These are phyloP conservation scores for Gremmenia infestans DNA, from an alignment of 2,329 filamentous ascomycete genomes.

Conservation along the genomic window DNA sequence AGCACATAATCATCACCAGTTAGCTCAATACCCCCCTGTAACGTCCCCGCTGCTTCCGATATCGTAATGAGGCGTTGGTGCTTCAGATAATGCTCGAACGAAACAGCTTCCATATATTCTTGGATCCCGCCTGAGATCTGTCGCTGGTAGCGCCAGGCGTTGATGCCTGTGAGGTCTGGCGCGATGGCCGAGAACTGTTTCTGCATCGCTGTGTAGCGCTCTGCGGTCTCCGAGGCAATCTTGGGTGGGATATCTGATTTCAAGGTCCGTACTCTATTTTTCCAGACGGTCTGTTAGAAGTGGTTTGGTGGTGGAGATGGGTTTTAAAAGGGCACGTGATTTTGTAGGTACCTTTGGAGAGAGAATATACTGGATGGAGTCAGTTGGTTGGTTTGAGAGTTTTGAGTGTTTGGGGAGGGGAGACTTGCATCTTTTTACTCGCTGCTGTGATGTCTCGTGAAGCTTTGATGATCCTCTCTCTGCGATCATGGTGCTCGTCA, in stretches of 20 bases:
- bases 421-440: slow-evolving; percentile 88
- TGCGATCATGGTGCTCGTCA: slow-evolving; percentile 89
- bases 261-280: slow-evolving; percentile 56
- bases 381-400: slow-evolving; percentile 15
- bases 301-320: not conserved
- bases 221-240: slow-evolving; percentile 65
- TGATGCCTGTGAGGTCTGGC: slow-evolving; percentile 70
- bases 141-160: slow-evolving; percentile 74
- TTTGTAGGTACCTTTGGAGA: slow-evolving; percentile 60
- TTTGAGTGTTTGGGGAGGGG: not conserved
- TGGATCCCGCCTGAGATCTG: slow-evolving; percentile 79
- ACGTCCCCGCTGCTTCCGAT: slow-evolving; percentile 49
- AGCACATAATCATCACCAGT: slow-evolving; percentile 83
- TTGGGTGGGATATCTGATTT: slow-evolving; percentile 59
- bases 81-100: slow-evolving; percentile 82
- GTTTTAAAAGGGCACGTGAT: slow-evolving; percentile 6
- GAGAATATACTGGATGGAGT: slow-evolving; percentile 63
- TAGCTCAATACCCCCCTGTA: slow-evolving; percentile 53
- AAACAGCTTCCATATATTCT: slow-evolving; percentile 88
- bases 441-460: slow-evolving; percentile 88
- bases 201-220: slow-evolving; percentile 66
- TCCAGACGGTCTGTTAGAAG: slow-evolving; percentile 1
- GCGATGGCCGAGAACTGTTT: slow-evolving; percentile 63
- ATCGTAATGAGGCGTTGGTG: slow-evolving; percentile 69
- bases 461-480: slow-evolving; percentile 84